Evolutionary conservation across 306 rosid species (phyloP), one percentile per base, ranked within the genome.

Genomic region (Begonia masoniana): DNA sequence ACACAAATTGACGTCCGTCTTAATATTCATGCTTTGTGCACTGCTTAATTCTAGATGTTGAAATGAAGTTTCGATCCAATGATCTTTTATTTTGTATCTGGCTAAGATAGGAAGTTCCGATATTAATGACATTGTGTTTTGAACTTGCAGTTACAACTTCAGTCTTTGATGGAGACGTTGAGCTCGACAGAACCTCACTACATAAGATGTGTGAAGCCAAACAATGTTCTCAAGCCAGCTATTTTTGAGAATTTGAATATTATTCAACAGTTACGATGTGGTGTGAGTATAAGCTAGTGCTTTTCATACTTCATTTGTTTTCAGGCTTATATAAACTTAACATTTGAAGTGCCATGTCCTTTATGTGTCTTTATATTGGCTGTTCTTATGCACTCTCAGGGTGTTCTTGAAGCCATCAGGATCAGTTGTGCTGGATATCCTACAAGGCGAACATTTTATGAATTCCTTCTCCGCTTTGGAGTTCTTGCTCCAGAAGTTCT

Each of bases 361-460:
- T 41, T 63, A 47, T 55, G 62, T 58, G 49, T 10, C 49, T 45
- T 45, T 45, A 45, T 11, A 10, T 10, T n/a, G 13, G 13, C 15
- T 45, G 49, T 11, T 45, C 9, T 11, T 45, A 45, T 10, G 49
- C 15, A 3, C 14, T 10, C 15, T 26, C 65, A 92, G 99, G 99
- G 99, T 76, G 96, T 92, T 58, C 95, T 92, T 67, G 99, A 92
- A 78, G 99, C 99, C 51, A 92, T 87, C 68, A 83, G 96, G 82
- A 92, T 87, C 75, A 92, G 99, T 72, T 92, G 99, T 74, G 99
- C 99, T 78, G 99, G 99, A 70, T 92, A 92, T 82, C 96, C 99
- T 65, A 92, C 99, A 13, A 78, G 96, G 57, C 74, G 96, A 48
- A 92, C 93, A 52, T 92, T 92, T 73, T 87, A 92, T 63, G 99